These are phyloP conservation scores for Gypsophila paniculata DNA, from an alignment of 179 eudicot genomes.

Conservation along the genomic window DNA sequence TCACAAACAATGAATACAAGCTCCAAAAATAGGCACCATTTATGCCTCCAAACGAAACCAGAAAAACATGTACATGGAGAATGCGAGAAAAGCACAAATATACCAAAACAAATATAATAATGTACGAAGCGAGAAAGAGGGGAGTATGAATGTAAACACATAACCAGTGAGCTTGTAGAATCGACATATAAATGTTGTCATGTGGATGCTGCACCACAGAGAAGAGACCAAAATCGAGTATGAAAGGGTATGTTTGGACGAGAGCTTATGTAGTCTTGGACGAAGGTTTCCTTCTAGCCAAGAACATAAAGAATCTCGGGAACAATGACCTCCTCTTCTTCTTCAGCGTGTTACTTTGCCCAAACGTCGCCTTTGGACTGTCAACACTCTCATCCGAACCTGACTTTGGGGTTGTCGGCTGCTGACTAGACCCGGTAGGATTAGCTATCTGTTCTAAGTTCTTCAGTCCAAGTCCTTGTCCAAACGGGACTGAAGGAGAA, in stretches of 20 bases:
- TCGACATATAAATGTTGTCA: background rate
- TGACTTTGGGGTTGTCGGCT: conserved; percentile 19
- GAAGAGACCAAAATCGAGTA: too few relatives aligned
- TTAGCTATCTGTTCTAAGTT: conserved; percentile 26
- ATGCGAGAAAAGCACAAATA: conserved; percentile 19
- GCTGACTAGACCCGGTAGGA: conserved; percentile 14
- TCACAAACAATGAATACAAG: conserved; percentile 10
- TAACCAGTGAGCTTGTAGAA: conserved; percentile 22
- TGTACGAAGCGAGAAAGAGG: conserved; percentile 13
- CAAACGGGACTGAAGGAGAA: conserved; percentile 21
- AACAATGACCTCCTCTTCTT: conserved; percentile 62
- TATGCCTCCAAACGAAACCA: conserved; percentile 13
- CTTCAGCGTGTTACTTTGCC: conserved; percentile 38
- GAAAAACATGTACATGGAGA: conserved; percentile 27
- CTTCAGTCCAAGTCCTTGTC: conserved; percentile 31
- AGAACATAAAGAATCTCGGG: conserved; percentile 79
- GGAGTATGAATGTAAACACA: conserved; percentile 9
- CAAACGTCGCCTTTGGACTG: conserved; percentile 35
- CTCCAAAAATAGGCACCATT: conserved; percentile 21
- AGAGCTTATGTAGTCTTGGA: conserved; percentile 26
- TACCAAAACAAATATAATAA: background rate
- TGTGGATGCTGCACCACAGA: conserved; percentile 7
- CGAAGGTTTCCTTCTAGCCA: conserved; percentile 44
- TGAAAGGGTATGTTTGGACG: background rate
- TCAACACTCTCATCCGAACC: conserved; percentile 7